Conservation (phyloP, 805 yeast species). For the Candida vaughaniae region DNA sequence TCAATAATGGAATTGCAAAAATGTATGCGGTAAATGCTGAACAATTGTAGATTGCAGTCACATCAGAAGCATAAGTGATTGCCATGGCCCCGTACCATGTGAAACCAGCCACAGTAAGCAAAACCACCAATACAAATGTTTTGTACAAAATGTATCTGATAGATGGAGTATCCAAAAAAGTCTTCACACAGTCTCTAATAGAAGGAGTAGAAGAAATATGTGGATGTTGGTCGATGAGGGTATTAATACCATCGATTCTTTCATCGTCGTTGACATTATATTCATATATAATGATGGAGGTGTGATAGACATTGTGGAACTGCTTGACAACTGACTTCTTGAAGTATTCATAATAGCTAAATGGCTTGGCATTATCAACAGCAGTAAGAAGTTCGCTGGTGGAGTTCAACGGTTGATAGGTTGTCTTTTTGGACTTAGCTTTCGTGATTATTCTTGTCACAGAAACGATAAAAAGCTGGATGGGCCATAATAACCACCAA, state of each 20-base stretch:
- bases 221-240: slow-evolving; percentile 35
- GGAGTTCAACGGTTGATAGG: slow-evolving; percentile 12
- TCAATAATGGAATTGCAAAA: slow-evolving; percentile 72
- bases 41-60: slow-evolving; percentile 88
- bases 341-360: slow-evolving; percentile 23
- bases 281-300: slow-evolving; percentile 43
- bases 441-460: slow-evolving; percentile 2
- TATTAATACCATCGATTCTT: slow-evolving; percentile 31
- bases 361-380: not conserved
- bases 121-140: slow-evolving; percentile 47
- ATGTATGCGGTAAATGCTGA: slow-evolving; percentile 86
- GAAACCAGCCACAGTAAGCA: slow-evolving; percentile 72
- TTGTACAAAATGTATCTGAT: slow-evolving; percentile 46
- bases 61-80: slow-evolving; percentile 77
- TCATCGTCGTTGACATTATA: slow-evolving; percentile 36
- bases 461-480: slow-evolving; percentile 50
- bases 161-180: slow-evolving; percentile 46
- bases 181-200: slow-evolving; percentile 26
- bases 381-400: slow-evolving; percentile 9
- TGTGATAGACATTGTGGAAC: slow-evolving; percentile 44
- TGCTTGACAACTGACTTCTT: slow-evolving; percentile 40
- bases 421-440: not conserved
- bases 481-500: slow-evolving; percentile 74
- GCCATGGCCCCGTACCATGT: slow-evolving; percentile 88
- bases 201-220: slow-evolving; percentile 34